These are phyloP conservation scores for Fusarium sulawesiense DNA, from an alignment of 2,329 filamentous ascomycete genomes.

Conservation along the genomic window DNA sequence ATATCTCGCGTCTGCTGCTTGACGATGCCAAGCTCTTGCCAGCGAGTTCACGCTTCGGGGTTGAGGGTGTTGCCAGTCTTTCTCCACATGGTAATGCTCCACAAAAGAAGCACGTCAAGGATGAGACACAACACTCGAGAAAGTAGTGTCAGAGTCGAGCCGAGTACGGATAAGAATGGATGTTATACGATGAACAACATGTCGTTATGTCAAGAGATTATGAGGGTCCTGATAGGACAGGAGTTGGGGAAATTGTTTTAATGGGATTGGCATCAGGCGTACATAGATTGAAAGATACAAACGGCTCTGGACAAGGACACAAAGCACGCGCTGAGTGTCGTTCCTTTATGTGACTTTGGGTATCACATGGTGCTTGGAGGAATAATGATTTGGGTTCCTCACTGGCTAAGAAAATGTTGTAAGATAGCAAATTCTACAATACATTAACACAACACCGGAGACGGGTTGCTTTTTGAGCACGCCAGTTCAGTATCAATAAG, in stretches of 20 bases:
- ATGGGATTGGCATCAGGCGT: slow-evolving; percentile 32
- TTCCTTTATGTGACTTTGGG: slow-evolving; percentile 22
- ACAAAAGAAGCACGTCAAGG: slow-evolving; percentile 27
- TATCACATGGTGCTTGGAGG: slow-evolving; percentile 32
- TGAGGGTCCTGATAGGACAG: slow-evolving; percentile 29
- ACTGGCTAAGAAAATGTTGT: slow-evolving; percentile 35
- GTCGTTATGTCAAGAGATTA: slow-evolving; percentile 31
- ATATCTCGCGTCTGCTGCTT: slow-evolving; percentile 69
- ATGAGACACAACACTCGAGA: slow-evolving; percentile 29
- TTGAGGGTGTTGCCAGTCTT: slow-evolving; percentile 43
- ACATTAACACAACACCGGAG: background rate
- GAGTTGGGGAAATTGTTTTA: slow-evolving; percentile 41
- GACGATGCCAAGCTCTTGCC: slow-evolving; percentile 59
- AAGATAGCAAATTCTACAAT: background rate
- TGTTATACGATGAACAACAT: slow-evolving; percentile 9
- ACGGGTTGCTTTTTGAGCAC: background rate
- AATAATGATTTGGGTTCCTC: slow-evolving; percentile 34
- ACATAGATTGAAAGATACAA: slow-evolving; percentile 36
- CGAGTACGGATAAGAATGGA: background rate
- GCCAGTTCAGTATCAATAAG: no score
- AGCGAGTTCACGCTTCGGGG: slow-evolving; percentile 41
- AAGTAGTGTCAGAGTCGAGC: slow-evolving; percentile 19
- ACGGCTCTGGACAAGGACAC: slow-evolving; percentile 22
- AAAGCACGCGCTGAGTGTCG: slow-evolving; percentile 39
- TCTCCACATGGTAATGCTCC: slow-evolving; percentile 38